A percentile compares a stretch with the other conserved stretches of the same genome.
phyloP scores from a whole-genome alignment of 2,329 filamentous ascomycete species.

The Thermoascus crustaceus region DNA sequence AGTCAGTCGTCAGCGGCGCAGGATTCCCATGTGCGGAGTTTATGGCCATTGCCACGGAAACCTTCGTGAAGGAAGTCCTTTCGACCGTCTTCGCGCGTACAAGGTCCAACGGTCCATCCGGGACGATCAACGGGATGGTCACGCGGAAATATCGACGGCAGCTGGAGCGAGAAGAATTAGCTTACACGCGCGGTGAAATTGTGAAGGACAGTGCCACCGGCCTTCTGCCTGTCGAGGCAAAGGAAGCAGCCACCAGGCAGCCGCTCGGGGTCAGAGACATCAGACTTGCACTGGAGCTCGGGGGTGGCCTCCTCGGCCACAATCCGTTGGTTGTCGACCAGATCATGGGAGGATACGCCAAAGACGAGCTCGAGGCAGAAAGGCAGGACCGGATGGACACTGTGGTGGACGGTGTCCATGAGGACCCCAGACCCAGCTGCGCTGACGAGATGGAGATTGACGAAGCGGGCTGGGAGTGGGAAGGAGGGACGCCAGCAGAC shows the following conservation, averaged over 20 bases:
- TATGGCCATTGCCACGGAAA: slow-evolving; percentile 54
- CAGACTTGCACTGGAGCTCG: slow-evolving; percentile 64
- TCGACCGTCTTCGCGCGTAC: slow-evolving; percentile 48
- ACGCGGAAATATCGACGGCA: slow-evolving; percentile 70
- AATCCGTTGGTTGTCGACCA: slow-evolving; percentile 68
- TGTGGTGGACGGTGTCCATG: slow-evolving; percentile 10
- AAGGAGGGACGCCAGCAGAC: slow-evolving; percentile 28
- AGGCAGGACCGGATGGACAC: slow-evolving; percentile 24
- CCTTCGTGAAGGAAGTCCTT: slow-evolving; percentile 55
- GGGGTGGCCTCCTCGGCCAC: slow-evolving; percentile 65
- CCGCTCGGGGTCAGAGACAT: slow-evolving; percentile 72
- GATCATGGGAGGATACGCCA: slow-evolving; percentile 62
- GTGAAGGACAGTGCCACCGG: slow-evolving; percentile 63
- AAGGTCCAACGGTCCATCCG: slow-evolving; percentile 51
- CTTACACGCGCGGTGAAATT: slow-evolving; percentile 64
- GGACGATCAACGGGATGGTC: slow-evolving; percentile 63
- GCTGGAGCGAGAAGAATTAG: slow-evolving; percentile 66
- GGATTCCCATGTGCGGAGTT: slow-evolving; percentile 49
- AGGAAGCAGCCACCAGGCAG: slow-evolving; percentile 62
- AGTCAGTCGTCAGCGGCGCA: slow-evolving; percentile 49
- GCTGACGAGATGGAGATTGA: slow-evolving; percentile 35
- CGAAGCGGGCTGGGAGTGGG: slow-evolving; percentile 31
- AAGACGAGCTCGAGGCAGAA: slow-evolving; percentile 60
- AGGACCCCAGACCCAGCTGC: slow-evolving; percentile 11
- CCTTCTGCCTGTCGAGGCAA: slow-evolving; percentile 71